Base-by-base conservation (phyloP, 1,139 yeast genomes). In the Blastobotrys indianensis region DNA sequence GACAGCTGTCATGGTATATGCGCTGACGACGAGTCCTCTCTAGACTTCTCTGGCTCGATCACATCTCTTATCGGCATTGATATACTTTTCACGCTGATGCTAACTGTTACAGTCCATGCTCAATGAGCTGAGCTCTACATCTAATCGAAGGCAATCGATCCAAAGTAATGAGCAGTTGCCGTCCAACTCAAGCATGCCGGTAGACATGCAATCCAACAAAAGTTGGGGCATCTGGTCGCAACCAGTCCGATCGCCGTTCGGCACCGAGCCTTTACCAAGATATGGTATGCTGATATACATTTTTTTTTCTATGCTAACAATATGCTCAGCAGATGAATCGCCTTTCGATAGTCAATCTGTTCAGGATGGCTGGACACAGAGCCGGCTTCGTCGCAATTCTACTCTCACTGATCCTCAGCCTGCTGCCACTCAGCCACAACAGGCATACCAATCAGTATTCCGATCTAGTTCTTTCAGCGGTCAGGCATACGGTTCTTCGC, bases 391-490 rank as follows among this genome's bases (percentile, higher is more conserved):
- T 17, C 39, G 47, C 10, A 48, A 48, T 35, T 44, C 48, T 9
- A 46, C 48, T 10, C 37, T 42, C 17, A 44, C 51, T 13, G 49
- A 46, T 40, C 47, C 47, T 10, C 20, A 11, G 10, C 45, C 45
- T 4, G 25, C 29, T 9, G 17, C 12, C 25, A 17, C 33, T 15
- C n/a, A 5, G 9, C 23, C 31, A 4, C 20, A 5, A 10, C 12
- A 28, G 11, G 33, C 9, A 28, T 12, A 17, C 34, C 11, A 28
- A 39, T 32, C 41, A 9, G 37, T 44, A 8, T 39, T 44, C 20
- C 42, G 46, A 6, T 44, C 46, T 2, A 35, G 43, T 25, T 44
- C 46, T 8, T 44, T 44, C 30, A 44, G 46, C 12, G 42, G 40
- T 13, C 37, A 37, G 17, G 32, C 20, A 11, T 39, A 37, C 36